These are phyloP conservation scores for Candida orba DNA, from an alignment of 805 yeast genomes.

Conservation along the genomic window DNA sequence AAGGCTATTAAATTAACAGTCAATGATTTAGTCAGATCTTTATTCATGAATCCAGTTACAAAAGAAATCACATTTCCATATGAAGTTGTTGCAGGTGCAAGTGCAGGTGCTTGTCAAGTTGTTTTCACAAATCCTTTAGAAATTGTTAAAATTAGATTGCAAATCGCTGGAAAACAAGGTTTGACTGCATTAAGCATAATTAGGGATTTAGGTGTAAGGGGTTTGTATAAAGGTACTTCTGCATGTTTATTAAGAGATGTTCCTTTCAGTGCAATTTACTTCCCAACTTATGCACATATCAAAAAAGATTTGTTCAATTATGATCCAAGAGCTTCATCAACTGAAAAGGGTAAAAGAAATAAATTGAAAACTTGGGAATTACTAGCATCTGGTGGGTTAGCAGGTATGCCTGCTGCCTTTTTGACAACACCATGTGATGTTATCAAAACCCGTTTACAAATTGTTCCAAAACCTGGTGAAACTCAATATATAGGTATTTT, in stretches of 20 bases:
- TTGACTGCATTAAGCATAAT: slow-evolving; percentile 64
- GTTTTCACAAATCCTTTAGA: slow-evolving; percentile 94
- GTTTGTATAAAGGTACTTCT: slow-evolving; percentile 83
- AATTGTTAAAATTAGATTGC: slow-evolving; percentile 89
- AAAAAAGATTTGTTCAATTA: slow-evolving; percentile 76
- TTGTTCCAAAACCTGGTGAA: slow-evolving; percentile 72
- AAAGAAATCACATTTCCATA: slow-evolving; percentile 45
- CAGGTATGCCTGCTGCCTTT: slow-evolving; percentile 98
- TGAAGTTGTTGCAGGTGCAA: slow-evolving; percentile 84
- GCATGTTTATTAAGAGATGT: slow-evolving; percentile 94
- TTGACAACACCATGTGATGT: slow-evolving; percentile 96
- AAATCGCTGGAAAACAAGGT: slow-evolving; percentile 74
- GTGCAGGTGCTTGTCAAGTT: slow-evolving; percentile 96
- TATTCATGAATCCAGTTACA: slow-evolving; percentile 47
- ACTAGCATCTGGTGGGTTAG: slow-evolving; percentile 82
- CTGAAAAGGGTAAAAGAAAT: slow-evolving; percentile 46
- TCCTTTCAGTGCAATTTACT: slow-evolving; percentile 93
- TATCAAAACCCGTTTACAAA: slow-evolving; percentile 89
- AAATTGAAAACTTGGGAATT: slow-evolving; percentile 77
- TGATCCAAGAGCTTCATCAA: slow-evolving; percentile 45
- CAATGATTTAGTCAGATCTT: slow-evolving; percentile 77
- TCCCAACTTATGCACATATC: slow-evolving; percentile 93
- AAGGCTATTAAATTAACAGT: slow-evolving; percentile 95
- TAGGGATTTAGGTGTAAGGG: slow-evolving; percentile 70
- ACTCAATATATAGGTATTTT: slow-evolving; percentile 66